Conservation (phyloP, 2,329 filamentous ascomycete genomes). For the Claviceps quebecensis region DNA sequence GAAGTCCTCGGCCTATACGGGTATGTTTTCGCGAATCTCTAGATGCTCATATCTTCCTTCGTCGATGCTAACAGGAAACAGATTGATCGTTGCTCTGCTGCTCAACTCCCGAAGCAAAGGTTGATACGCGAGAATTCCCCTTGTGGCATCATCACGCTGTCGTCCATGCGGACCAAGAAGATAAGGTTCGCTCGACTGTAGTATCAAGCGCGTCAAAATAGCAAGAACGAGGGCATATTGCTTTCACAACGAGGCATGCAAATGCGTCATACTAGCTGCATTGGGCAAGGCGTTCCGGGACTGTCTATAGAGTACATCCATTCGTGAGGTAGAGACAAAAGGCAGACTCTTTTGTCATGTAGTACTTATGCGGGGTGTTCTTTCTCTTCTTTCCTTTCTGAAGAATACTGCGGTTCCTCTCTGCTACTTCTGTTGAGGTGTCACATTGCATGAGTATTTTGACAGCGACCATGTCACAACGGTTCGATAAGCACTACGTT, state of each 20-base stretch:
- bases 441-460: too few relatives aligned
- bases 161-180: background rate
- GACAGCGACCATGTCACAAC: too few relatives aligned
- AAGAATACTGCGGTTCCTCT: too few relatives aligned
- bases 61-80: slow-evolving; percentile 19
- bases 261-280: slow-evolving; percentile 15
- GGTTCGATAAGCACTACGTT: too few relatives aligned
- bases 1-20: slow-evolving; percentile 95
- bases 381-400: background rate
- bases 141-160: background rate
- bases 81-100: slow-evolving; percentile 83
- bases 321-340: slow-evolving; percentile 9
- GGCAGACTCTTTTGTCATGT: background rate
- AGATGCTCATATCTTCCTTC: background rate
- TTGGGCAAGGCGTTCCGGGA: slow-evolving; percentile 24
- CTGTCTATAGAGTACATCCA: slow-evolving; percentile 21
- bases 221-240: background rate
- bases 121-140: slow-evolving; percentile 19
- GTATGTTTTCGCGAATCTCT: slow-evolving; percentile 34
- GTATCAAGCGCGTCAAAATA: background rate
- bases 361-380: background rate
- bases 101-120: slow-evolving; percentile 75
- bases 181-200: background rate
- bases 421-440: too few relatives aligned
- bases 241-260: slow-evolving; percentile 2